These are phyloP conservation scores for Podospora pseudoanserina DNA, from an alignment of 495 filamentous ascomycete genomes.

Conservation along the genomic window DNA sequence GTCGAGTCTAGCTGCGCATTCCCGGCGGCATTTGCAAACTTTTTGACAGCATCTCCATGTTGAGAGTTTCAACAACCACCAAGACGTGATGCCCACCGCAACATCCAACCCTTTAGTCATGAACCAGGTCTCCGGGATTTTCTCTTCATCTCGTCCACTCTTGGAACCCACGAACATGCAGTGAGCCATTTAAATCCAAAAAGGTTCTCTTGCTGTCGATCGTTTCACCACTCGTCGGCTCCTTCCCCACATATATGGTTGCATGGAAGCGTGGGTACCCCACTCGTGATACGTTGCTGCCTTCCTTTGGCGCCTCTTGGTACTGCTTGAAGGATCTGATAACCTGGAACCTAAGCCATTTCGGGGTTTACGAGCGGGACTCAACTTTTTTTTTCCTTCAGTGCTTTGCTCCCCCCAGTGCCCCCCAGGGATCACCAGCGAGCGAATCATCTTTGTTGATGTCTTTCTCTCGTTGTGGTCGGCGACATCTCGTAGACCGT, in stretches of 20 bases:
- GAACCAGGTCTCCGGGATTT: neutral
- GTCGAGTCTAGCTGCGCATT: neutral
- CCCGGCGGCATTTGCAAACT: neutral
- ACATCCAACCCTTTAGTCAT: neutral
- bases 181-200: neutral
- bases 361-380: no score
- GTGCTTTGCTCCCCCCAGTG: no score
- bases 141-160: neutral
- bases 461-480: no score
- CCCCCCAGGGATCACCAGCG: no score
- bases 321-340: neutral
- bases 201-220: neutral
- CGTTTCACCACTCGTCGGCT: neutral
- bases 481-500: no score
- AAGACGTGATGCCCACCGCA: neutral
- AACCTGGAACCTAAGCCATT: no score
- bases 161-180: neutral
- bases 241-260: neutral
- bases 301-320: neutral
- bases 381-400: no score
- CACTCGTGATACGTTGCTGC: neutral
- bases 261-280: neutral
- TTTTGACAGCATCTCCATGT: neutral
- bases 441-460: no score
- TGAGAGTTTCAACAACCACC: neutral